A percentile compares a stretch with the other conserved stretches of the same genome.
Conservation (phyloP, 2,329 filamentous ascomycete genomes). For the Neurospora crassa region DNA sequence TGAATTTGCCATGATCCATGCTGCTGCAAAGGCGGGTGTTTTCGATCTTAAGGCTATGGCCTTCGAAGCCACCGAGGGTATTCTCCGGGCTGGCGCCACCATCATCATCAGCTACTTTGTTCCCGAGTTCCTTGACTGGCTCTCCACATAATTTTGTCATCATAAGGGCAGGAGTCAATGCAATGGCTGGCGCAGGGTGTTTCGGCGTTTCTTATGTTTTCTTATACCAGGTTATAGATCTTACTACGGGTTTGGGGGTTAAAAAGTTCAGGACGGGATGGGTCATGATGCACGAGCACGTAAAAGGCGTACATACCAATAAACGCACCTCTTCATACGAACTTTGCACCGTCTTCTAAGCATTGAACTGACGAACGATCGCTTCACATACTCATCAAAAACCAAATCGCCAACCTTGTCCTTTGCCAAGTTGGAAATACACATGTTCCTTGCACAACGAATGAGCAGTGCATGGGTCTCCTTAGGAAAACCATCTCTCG, state of each 20-base stretch:
- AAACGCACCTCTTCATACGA: background rate
- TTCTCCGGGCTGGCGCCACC: slow-evolving; percentile 82
- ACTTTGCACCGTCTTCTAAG: background rate
- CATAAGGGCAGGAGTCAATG: background rate
- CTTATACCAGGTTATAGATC: background rate
- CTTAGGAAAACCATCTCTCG: background rate
- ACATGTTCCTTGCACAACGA: background rate
- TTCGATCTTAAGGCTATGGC: slow-evolving; percentile 94
- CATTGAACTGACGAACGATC: background rate
- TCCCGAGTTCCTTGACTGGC: slow-evolving; percentile 65
- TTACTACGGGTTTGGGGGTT: background rate
- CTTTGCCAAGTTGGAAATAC: background rate
- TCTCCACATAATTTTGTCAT: slow-evolving; percentile 35
- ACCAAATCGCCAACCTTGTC: background rate
- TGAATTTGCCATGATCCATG: slow-evolving; percentile 97
- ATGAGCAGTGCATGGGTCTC: background rate
- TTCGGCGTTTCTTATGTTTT: background rate
- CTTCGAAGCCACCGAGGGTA: slow-evolving; percentile 88
- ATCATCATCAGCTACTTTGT: slow-evolving; percentile 95
- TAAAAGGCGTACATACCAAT: background rate
- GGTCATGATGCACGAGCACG: background rate
- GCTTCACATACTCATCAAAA: background rate
- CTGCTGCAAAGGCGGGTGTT: slow-evolving; percentile 88
- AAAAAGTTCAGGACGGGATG: background rate
- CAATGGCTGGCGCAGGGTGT: background rate